Evolutionary conservation across 1,284 basidiomycete species (phyloP).

Genomic region (Neolentinus lepideus): DNA sequence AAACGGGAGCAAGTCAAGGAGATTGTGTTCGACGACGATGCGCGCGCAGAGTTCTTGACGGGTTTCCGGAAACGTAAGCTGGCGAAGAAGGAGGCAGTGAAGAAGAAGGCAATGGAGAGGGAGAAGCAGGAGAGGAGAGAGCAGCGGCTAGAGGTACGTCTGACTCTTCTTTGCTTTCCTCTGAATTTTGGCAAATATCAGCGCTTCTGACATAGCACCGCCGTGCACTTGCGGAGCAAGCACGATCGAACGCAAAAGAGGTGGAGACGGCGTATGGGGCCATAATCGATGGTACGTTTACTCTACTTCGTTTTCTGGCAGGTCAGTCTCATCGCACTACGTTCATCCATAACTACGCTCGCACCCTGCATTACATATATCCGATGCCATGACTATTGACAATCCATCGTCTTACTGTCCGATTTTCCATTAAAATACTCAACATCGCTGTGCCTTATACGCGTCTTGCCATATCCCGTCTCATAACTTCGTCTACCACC

Average conservation of each 20-base stretch:
- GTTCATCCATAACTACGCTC: no score
- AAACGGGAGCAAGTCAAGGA: slow-evolving; percentile 57
- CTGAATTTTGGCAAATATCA: slow-evolving; percentile 1
- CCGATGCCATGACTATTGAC: not conserved
- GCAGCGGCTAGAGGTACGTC: slow-evolving; percentile 57
- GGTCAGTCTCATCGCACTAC: no score
- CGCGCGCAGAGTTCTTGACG: slow-evolving; percentile 75
- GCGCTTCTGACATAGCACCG: slow-evolving; percentile 44
- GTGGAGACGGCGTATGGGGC: slow-evolving; percentile 68
- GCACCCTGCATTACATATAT: not conserved
- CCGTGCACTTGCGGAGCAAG: slow-evolving; percentile 60
- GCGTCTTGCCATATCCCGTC: no score
- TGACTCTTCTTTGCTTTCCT: slow-evolving; percentile 4
- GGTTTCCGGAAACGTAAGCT: slow-evolving; percentile 85
- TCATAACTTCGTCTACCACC: not conserved
- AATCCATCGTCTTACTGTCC: not conserved
- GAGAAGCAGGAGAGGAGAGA: slow-evolving; percentile 67
- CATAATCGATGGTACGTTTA: slow-evolving; percentile 31
- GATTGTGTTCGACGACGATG: slow-evolving; percentile 71
- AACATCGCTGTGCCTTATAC: not conserved
- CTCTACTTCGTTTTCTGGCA: no score
- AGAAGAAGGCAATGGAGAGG: slow-evolving; percentile 56
- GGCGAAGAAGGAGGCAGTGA: slow-evolving; percentile 64
- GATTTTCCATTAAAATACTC: not conserved
- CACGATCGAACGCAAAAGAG: slow-evolving; percentile 58